These are phyloP conservation scores for Lachancea mirantina DNA, from an alignment of 805 yeast species.

Conservation along the genomic window DNA sequence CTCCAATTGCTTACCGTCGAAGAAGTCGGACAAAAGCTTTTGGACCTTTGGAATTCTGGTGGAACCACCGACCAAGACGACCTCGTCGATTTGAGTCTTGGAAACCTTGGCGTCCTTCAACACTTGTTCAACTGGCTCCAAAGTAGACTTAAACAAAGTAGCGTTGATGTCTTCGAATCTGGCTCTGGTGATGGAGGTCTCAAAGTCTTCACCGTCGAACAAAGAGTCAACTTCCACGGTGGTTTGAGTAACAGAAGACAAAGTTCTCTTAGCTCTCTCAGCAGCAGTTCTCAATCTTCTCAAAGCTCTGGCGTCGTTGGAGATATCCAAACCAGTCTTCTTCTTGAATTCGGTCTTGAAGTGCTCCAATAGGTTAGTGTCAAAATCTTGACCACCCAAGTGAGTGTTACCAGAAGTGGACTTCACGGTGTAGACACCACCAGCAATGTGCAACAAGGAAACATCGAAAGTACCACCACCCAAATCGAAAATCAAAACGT, in stretches of 20 bases:
- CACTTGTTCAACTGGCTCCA: slow-evolving; percentile 92
- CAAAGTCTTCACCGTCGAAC: slow-evolving; percentile 93
- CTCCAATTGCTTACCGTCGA: slow-evolving; percentile 94
- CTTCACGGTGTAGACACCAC: slow-evolving; percentile 94
- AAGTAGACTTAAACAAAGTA: slow-evolving; percentile 84
- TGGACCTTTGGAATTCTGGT: slow-evolving; percentile 99
- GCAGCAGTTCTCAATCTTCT: slow-evolving; percentile 98
- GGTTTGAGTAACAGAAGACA: slow-evolving; percentile 93
- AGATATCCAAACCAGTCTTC: slow-evolving; percentile 88
- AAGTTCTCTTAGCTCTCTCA: slow-evolving; percentile 98
- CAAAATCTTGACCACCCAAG: slow-evolving; percentile 99
- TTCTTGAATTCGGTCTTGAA: slow-evolving; percentile 92
- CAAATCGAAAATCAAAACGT: slow-evolving; percentile 87
- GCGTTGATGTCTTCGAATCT: slow-evolving; percentile 96
- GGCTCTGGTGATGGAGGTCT: slow-evolving; percentile 91
- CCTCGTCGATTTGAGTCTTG: slow-evolving; percentile 84
- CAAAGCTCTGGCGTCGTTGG: slow-evolving; percentile 87
- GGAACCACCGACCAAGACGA: slow-evolving; percentile 96
- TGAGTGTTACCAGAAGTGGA: slow-evolving; percentile 99
- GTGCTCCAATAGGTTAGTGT: slow-evolving; percentile 88
- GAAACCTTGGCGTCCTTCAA: slow-evolving; percentile 84
- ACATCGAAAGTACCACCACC: slow-evolving; percentile 99
- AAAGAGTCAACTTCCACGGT: slow-evolving; percentile 94
- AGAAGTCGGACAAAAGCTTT: slow-evolving; percentile 88
- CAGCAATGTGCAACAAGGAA: slow-evolving; percentile 84